Percentiles rank a stretch among this genome's conserved stretches.
phyloP scores from a whole-genome alignment of 2,329 filamentous ascomycete species.

The Paracorniculantispora psalliotae region DNA sequence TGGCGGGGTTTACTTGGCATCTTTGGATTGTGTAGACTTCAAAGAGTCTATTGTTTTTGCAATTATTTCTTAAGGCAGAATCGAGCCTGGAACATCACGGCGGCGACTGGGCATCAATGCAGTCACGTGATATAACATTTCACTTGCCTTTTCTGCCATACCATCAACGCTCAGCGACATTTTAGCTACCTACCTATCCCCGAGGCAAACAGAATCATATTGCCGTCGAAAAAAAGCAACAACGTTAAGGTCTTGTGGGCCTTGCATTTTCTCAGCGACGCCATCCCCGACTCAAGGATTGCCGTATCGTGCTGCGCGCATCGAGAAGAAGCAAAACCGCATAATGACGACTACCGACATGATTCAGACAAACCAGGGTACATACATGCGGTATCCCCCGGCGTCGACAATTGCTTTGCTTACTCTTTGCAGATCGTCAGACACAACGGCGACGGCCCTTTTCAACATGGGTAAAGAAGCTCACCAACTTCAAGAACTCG shows the following conservation, averaged over 20 bases:
- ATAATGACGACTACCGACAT: slow-evolving; percentile 35
- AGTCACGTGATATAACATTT: slow-evolving; percentile 6
- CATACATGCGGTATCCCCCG: slow-evolving; percentile 13
- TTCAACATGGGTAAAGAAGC: slow-evolving; percentile 88
- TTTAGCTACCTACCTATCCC: background rate
- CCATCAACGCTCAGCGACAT: background rate
- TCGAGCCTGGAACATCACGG: background rate
- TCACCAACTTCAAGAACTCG: slow-evolving; percentile 78
- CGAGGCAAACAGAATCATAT: background rate
- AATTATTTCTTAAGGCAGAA: background rate
- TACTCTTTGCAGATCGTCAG: slow-evolving; percentile 55
- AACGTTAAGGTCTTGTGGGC: too few relatives aligned
- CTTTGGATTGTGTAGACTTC: background rate
- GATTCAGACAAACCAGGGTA: slow-evolving; percentile 40
- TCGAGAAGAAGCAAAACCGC: background rate
- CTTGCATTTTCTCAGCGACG: background rate
- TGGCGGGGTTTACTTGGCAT: slow-evolving; percentile 1
- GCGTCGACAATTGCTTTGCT: slow-evolving; percentile 20
- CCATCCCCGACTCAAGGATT: too few relatives aligned
- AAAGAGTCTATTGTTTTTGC: background rate
- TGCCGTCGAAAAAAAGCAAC: background rate
- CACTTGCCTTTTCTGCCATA: background rate
- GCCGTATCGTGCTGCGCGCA: background rate
- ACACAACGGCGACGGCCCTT: slow-evolving; percentile 75
- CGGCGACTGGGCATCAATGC: background rate